Percentiles rank a stretch among this genome's conserved stretches.
Evolutionary conservation across 768 basidiomycete species (phyloP).

Genomic region (Calocybe indica): DNA sequence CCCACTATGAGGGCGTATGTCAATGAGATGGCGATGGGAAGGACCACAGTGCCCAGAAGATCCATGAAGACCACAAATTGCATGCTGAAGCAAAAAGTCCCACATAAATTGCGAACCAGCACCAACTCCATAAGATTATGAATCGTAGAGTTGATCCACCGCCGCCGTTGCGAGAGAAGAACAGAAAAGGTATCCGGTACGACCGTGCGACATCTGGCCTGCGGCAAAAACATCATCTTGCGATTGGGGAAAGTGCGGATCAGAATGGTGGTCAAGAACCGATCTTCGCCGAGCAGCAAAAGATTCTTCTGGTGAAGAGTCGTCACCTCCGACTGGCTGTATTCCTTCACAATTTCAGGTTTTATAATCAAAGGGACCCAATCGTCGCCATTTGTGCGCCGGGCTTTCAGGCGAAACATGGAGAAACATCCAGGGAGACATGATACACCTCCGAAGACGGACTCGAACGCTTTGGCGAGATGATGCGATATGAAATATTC

Average conservation of each 20-base stretch:
- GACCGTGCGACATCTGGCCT: conserved; percentile 91
- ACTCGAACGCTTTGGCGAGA: conserved; percentile 96
- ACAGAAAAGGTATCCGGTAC: conserved; percentile 94
- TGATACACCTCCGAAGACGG: conserved; percentile 98
- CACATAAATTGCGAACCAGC: conserved; percentile 92
- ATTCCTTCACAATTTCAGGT: conserved; percentile 95
- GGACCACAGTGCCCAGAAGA: conserved; percentile 82
- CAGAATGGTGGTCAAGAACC: conserved; percentile 95
- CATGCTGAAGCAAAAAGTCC: conserved; percentile 99
- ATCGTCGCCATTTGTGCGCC: conserved; percentile 83
- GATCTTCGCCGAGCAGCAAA: conserved; percentile 94
- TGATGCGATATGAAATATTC: conserved; percentile 99
- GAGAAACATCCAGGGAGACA: conserved; percentile 99
- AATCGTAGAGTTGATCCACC: conserved; percentile 99
- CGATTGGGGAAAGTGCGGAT: conserved; percentile 95
- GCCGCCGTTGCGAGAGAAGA: conserved; percentile 91
- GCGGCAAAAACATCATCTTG: conserved; percentile 99
- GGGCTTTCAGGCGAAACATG: conserved; percentile 97
- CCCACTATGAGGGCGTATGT: conserved; percentile 86
- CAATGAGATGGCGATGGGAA: conserved; percentile 89
- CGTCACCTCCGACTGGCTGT: conserved; percentile 89
- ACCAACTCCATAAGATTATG: conserved; percentile 99
- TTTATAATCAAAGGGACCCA: conserved; percentile 98
- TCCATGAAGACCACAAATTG: conserved; percentile 99
- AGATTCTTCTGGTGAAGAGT: conserved; percentile 98